Conservation (phyloP, 805 yeast species). For the Suhomyces vadensis region DNA sequence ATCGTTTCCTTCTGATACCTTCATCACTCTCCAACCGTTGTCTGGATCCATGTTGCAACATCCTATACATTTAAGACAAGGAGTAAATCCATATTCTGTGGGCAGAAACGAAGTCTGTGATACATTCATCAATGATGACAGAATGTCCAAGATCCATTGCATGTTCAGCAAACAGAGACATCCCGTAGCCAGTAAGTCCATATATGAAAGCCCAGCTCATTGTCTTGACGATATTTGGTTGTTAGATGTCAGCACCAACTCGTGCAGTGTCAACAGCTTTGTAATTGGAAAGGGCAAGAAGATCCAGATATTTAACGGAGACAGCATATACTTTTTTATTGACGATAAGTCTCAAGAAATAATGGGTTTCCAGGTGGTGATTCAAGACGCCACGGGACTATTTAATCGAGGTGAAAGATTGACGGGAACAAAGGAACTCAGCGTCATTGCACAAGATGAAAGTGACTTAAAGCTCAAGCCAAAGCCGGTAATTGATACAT, state of each 20-base stretch:
- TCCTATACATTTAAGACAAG: conserved; percentile 64
- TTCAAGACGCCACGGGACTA: conserved; percentile 64
- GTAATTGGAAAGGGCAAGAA: conserved; percentile 64
- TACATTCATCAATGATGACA: conserved; percentile 61
- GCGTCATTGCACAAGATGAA: conserved; percentile 19
- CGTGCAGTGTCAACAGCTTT: conserved; percentile 66
- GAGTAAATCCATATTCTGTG: conserved; percentile 63
- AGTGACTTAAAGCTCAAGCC: conserved; percentile 33
- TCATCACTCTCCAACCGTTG: conserved; percentile 42
- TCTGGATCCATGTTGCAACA: conserved; percentile 43
- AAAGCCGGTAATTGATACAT: conserved; percentile 17
- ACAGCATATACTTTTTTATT: conserved; percentile 61
- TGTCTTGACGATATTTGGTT: conserved; percentile 78
- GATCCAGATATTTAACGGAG: conserved; percentile 61
- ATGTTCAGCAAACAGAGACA: conserved; percentile 63
- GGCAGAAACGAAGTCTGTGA: conserved; percentile 73
- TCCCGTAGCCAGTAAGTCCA: conserved; percentile 48
- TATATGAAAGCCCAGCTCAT: conserved; percentile 71
- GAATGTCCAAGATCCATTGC: conserved; percentile 87
- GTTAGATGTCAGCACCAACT: conserved; percentile 76
- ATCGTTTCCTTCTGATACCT: conserved; percentile 55
- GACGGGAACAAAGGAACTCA: background rate
- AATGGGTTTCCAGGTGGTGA: conserved; percentile 53
- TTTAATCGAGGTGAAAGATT: conserved; percentile 49
- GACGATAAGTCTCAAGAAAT: conserved; percentile 55